These are phyloP conservation scores for Trametes gibbosa DNA, from an alignment of 768 basidiomycete genomes.

Conservation along the genomic window DNA sequence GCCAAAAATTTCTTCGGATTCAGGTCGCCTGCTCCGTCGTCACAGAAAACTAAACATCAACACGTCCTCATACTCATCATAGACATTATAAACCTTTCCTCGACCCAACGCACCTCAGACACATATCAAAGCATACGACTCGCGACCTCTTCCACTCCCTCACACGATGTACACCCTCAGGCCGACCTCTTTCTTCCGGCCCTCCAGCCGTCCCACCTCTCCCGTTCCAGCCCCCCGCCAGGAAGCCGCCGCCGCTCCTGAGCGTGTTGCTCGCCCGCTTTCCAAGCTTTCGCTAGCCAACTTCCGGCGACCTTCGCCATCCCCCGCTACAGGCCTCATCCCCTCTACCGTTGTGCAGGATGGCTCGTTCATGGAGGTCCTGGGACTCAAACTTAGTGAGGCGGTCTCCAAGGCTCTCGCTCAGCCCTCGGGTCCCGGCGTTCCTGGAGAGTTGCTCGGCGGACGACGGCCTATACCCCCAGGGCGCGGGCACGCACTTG, in stretches of 20 bases:
- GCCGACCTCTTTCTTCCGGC: conserved; percentile 63
- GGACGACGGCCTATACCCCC: conserved; percentile 73
- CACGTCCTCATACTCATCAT: conserved; percentile 16
- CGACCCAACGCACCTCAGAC: conserved; percentile 6
- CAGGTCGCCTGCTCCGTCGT: conserved; percentile 40
- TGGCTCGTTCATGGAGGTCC: conserved; percentile 75
- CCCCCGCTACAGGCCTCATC: conserved; percentile 35
- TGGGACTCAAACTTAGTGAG: conserved; percentile 76
- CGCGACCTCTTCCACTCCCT: conserved; percentile 24
- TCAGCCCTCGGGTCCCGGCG: conserved; percentile 56
- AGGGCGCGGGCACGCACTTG: conserved; percentile 67
- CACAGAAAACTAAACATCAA: conserved; percentile 29
- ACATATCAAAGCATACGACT: conserved; percentile 15
- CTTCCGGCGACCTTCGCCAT: conserved; percentile 56
- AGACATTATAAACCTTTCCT: conserved; percentile 8
- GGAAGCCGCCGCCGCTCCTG: conserved; percentile 39
- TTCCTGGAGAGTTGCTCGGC: conserved; percentile 49
- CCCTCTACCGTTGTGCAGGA: conserved; percentile 58
- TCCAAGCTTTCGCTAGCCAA: conserved; percentile 58
- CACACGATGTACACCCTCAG: conserved; percentile 58
- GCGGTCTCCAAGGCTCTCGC: conserved; percentile 74
- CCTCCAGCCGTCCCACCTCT: conserved; percentile 62
- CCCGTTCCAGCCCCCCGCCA: conserved; percentile 44
- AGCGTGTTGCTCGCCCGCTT: conserved; percentile 49
- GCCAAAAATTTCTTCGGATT: conserved; percentile 31